Evolutionary conservation across 257 asterid species (phyloP).

Genomic region (Linaria vulgaris): DNA sequence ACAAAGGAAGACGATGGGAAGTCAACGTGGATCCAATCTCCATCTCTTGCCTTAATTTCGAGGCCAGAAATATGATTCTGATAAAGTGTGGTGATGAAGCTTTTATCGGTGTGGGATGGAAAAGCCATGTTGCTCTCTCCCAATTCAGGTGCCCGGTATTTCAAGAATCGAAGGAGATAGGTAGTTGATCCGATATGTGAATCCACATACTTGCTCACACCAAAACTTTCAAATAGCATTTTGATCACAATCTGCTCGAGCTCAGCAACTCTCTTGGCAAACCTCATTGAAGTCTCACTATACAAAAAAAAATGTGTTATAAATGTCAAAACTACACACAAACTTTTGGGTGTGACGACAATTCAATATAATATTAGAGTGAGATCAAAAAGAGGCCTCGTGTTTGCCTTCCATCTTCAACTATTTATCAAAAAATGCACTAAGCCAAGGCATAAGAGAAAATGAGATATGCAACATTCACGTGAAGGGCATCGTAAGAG

Average conservation of each 20-base stretch:
- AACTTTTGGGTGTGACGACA: neutral
- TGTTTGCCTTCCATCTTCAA: too few relatives aligned
- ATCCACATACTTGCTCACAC: constrained; percentile 34
- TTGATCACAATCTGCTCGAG: constrained; percentile 49
- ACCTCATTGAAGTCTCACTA: constrained; percentile 58
- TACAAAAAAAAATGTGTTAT: too few relatives aligned
- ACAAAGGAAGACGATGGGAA: constrained; percentile 60
- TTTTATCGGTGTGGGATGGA: constrained; percentile 68
- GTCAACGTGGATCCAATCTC: constrained; percentile 48
- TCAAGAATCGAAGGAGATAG: constrained; percentile 53
- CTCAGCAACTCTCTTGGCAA: constrained; percentile 49
- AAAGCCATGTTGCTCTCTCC: constrained; percentile 50
- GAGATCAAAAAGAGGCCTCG: too few relatives aligned
- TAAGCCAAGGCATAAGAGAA: too few relatives aligned
- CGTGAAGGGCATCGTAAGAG: too few relatives aligned
- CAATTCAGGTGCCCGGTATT: constrained; percentile 46
- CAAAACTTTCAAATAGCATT: constrained; percentile 66
- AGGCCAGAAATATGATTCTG: constrained; percentile 64
- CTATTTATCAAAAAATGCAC: too few relatives aligned
- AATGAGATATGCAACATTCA: too few relatives aligned
- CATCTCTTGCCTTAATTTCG: constrained; percentile 52
- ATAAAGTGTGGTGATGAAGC: constrained; percentile 59
- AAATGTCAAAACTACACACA: neutral
- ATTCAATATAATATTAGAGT: too few relatives aligned
- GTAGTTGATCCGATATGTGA: constrained; percentile 44